Evolutionary conservation across 225 moss, liverwort and hornwort species (phyloP), one percentile per base, ranked within the genome.

Genomic region (Thuidium tamariscinum): DNA sequence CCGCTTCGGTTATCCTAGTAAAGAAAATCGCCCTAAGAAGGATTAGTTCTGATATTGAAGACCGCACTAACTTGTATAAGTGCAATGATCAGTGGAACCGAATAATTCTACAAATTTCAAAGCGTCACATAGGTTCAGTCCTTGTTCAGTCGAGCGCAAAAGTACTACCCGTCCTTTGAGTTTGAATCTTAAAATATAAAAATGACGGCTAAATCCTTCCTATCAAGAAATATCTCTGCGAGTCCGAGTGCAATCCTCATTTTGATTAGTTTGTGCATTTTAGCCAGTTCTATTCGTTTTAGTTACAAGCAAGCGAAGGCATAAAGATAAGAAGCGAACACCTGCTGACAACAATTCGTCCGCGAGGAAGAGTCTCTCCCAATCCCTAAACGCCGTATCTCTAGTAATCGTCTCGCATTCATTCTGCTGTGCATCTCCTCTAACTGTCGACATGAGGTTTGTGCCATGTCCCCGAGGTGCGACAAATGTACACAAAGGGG

Each of bases 281-380:
- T 20, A 72, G 34, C 26, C 14, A 80, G 6, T 57, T 13, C 49
- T 49, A 26, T 37, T 74, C 54, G 71, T 55, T 74, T 46, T 36
- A 85, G 25, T 61, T 41, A 81, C 18, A 27, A 69, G 74, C 69
- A 80, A 74, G 48, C 27, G 74, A 77, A 57, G 65, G 39, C 41
- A 55, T 30, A 67, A 83, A 52, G 91, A 65, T 54, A 72, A 73
- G 52, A 74, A 61, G 86, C 65, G 37, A 74, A 74, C 54, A 91
- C 89, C 85, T 85, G 84, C 84, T 51, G 82, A 63, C 26, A 88
- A 59, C 17, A 89, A 56, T 34, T 83, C 83, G 32, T 83, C 85
- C 42, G 57, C 63, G 32, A 83, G 70, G 62, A 83, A 83, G 70
- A 81, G n/a, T 70, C 49, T 74, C 79, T 80, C 78, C 74, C 62